A percentile compares a stretch with the other conserved stretches of the same genome.
Conservation (phyloP, 371 early-diverging fungal species). For the Rhizomucor pusillus region DNA sequence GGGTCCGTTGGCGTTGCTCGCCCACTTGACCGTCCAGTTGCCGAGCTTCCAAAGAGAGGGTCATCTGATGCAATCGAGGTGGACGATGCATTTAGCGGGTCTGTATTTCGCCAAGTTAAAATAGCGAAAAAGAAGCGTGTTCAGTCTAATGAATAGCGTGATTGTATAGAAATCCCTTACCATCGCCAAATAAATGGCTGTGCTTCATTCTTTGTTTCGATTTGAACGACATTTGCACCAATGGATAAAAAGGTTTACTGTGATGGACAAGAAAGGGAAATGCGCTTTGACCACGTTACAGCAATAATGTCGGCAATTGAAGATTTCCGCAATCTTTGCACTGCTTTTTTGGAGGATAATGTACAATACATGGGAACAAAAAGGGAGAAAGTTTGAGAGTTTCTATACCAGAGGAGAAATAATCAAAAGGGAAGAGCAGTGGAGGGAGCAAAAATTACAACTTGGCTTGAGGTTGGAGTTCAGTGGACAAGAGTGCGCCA, state of each 20-base stretch:
- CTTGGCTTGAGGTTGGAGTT: conserved; percentile 48
- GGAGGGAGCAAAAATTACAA: conserved; percentile 19
- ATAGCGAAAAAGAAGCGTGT: too few relatives aligned
- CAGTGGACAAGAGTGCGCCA: conserved; percentile 61
- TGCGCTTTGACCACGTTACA: too few relatives aligned
- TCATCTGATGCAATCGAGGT: conserved; percentile 25
- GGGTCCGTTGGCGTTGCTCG: background rate
- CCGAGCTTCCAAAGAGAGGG: conserved; percentile 18
- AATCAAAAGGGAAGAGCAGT: too few relatives aligned
- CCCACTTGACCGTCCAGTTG: conserved; percentile 6
- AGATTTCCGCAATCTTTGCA: too few relatives aligned
- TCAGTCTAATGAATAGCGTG: too few relatives aligned
- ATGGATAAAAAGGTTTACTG: background rate
- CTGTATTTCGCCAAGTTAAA: conserved; percentile 14
- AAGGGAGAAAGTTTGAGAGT: too few relatives aligned
- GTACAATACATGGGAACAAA: too few relatives aligned
- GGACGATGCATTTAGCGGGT: conserved; percentile 33
- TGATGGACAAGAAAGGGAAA: too few relatives aligned
- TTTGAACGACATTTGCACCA: conserved; percentile 33
- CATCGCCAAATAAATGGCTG: conserved; percentile 48
- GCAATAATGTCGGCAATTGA: too few relatives aligned
- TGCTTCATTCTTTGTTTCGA: conserved; percentile 46
- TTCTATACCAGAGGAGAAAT: too few relatives aligned
- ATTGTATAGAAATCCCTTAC: conserved; percentile 19
- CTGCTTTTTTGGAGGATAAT: too few relatives aligned